Conservation (phyloP, 2,329 filamentous ascomycete species). For the Geoglossum cookeanum region DNA sequence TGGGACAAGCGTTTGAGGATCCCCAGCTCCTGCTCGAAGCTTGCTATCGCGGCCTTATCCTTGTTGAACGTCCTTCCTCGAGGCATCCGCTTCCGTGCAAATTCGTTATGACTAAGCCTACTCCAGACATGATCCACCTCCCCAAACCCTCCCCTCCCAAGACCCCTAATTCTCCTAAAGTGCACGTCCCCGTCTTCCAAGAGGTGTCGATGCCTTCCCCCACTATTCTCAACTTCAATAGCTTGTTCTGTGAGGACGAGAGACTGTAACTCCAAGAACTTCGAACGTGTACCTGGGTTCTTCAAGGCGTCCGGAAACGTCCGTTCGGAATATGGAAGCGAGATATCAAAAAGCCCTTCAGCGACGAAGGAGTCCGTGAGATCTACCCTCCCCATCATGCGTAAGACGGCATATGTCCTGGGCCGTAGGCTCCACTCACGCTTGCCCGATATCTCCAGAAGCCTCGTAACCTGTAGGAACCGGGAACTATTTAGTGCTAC, state of each 20-base stretch:
- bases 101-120: constrained; percentile 12
- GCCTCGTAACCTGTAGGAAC: background rate
- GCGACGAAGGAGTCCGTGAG: constrained; percentile 10
- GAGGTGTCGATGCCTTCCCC: constrained; percentile 8
- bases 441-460: background rate
- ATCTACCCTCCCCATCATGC: constrained; percentile 10
- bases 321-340: constrained; percentile 10
- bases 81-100: constrained; percentile 16
- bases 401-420: constrained; percentile 10
- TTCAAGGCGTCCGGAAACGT: constrained; percentile 8
- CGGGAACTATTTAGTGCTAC: background rate
- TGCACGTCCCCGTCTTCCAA: constrained; percentile 7
- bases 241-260: constrained; percentile 8
- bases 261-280: constrained; percentile 9
- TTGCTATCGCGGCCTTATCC: constrained; percentile 9
- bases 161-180: constrained; percentile 8
- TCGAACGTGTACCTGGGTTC: constrained; percentile 1
- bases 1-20: constrained; percentile 16
- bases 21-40: constrained; percentile 14
- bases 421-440: constrained; percentile 8
- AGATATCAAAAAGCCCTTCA: constrained; percentile 9
- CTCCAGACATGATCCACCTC: constrained; percentile 11
- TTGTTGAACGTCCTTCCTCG: constrained; percentile 10
- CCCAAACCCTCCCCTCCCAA: constrained; percentile 12
- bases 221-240: constrained; percentile 9